These are phyloP conservation scores for Viola pubescens DNA, from an alignment of 441 rosid genomes.

Conservation along the genomic window DNA sequence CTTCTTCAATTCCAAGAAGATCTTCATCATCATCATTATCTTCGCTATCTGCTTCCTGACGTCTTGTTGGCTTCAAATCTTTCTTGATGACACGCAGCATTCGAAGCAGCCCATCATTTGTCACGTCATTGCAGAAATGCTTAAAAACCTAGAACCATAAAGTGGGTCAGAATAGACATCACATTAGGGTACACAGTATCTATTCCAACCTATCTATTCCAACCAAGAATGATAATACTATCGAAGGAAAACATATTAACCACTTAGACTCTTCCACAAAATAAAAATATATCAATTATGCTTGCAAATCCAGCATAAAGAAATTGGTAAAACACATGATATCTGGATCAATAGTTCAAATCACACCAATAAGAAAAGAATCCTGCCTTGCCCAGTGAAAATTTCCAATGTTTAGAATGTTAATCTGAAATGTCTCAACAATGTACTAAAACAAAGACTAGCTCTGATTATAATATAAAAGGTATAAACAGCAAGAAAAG, in stretches of 20 bases:
- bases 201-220: background rate
- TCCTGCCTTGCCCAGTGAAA: background rate
- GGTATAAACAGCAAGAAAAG: no score
- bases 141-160: conserved; percentile 62
- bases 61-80: conserved; percentile 87
- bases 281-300: background rate
- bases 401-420: no score
- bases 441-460: no score
- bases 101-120: conserved; percentile 62
- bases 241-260: background rate
- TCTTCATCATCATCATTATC: conserved; percentile 62
- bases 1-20: conserved; percentile 67
- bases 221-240: background rate
- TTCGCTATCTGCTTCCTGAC: conserved; percentile 48
- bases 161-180: background rate
- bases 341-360: background rate
- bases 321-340: background rate
- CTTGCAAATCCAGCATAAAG: background rate
- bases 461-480: no score
- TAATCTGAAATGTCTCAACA: no score
- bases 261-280: background rate
- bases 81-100: conserved; percentile 86
- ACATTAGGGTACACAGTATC: background rate
- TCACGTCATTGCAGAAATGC: conserved; percentile 65
- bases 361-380: background rate